A percentile compares a stretch with the other conserved stretches of the same genome.
These are phyloP conservation scores for Bisporella sp. DNA, from an alignment of 2,329 filamentous ascomycete genomes.

Conservation along the genomic window DNA sequence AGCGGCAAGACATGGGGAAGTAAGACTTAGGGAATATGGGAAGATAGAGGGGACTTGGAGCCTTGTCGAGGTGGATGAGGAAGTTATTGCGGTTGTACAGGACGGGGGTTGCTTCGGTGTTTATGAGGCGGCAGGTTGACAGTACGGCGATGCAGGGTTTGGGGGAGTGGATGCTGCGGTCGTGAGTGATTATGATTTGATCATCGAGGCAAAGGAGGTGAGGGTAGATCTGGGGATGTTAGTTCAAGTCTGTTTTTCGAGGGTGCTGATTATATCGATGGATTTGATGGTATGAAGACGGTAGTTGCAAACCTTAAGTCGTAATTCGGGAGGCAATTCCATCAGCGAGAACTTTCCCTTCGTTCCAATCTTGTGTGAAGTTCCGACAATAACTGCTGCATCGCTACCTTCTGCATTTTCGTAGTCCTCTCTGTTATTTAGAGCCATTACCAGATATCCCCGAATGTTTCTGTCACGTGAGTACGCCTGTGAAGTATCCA, in stretches of 20 bases:
- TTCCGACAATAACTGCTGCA: neutral
- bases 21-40: neutral
- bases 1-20: slow-evolving; percentile 11
- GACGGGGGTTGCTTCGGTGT: slow-evolving; percentile 24
- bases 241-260: neutral
- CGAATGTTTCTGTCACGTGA: no score
- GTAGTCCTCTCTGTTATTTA: no score
- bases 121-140: slow-evolving; percentile 25
- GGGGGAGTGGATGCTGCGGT: neutral
- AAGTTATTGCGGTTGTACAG: slow-evolving; percentile 27
- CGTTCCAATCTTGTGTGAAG: slow-evolving; percentile 9
- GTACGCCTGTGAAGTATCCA: no score
- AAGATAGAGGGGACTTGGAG: neutral
- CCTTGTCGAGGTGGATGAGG: slow-evolving; percentile 15
- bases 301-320: slow-evolving; percentile 21
- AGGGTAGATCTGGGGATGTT: slow-evolving; percentile 3
- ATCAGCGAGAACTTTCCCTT: slow-evolving; percentile 18
- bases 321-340: slow-evolving; percentile 24
- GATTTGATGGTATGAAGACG: neutral
- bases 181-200: neutral
- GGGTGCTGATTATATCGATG: no score
- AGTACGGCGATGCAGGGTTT: slow-evolving; percentile 23
- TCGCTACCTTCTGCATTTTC: neutral
- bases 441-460: no score
- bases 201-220: neutral